Evolutionary conservation across 1,284 basidiomycete species (phyloP).

Genomic region (Inonotus obliquus): DNA sequence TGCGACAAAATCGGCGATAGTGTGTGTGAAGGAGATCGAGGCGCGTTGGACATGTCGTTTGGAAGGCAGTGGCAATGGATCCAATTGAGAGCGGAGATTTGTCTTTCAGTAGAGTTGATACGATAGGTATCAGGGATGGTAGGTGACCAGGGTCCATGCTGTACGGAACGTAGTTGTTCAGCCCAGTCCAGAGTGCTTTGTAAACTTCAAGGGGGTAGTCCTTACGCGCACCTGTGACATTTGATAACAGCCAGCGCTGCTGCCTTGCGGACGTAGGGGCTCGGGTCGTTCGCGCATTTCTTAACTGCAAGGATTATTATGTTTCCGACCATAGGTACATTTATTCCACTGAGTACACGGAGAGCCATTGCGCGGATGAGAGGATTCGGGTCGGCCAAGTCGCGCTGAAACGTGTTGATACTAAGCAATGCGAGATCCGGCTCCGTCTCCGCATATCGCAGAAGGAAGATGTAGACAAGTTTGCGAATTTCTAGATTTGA

Average conservation of each 20-base stretch:
- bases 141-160: constrained; percentile 76
- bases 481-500: constrained; percentile 92
- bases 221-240: constrained; percentile 63
- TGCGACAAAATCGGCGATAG: constrained; percentile 80
- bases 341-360: constrained; percentile 89
- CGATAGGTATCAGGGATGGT: constrained; percentile 67
- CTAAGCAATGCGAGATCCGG: constrained; percentile 94
- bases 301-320: constrained; percentile 87
- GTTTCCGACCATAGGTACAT: constrained; percentile 81
- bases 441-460: constrained; percentile 88
- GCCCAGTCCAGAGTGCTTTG: background rate
- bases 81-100: constrained; percentile 87
- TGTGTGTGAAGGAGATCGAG: constrained; percentile 87
- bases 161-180: constrained; percentile 16
- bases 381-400: constrained; percentile 88
- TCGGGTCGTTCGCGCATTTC: constrained; percentile 86
- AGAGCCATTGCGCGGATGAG: constrained; percentile 93
- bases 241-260: constrained; percentile 89
- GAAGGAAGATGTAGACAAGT: constrained; percentile 95
- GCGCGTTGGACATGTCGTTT: constrained; percentile 76
- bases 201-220: constrained; percentile 2
- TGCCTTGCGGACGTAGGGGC: constrained; percentile 91
- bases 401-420: constrained; percentile 99
- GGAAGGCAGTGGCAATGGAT: constrained; percentile 81
- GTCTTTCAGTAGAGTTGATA: constrained; percentile 75